Percentiles rank a stretch among this genome's conserved stretches.
Conservation (phyloP, 768 basidiomycete genomes). For the Mycena alexandri region DNA sequence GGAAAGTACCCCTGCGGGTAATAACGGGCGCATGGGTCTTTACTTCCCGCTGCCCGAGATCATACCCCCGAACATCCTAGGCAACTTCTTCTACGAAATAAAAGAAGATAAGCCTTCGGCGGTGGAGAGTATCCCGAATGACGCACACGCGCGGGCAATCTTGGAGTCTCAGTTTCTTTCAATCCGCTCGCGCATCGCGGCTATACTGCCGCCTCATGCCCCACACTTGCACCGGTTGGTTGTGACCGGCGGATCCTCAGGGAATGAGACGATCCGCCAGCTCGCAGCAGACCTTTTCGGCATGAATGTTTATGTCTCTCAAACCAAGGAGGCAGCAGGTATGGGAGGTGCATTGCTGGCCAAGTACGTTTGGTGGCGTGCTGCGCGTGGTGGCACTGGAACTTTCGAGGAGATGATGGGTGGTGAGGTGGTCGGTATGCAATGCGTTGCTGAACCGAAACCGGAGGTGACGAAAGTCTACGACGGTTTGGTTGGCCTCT, state of each 20-base stretch:
- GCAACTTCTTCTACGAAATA: constrained; percentile 70
- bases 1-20: constrained; percentile 65
- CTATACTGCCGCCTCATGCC: constrained; percentile 72
- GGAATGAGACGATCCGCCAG: constrained; percentile 79
- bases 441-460: constrained; percentile 72
- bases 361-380: constrained; percentile 78
- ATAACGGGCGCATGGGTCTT: constrained; percentile 73
- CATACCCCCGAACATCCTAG: constrained; percentile 82
- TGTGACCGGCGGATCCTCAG: constrained; percentile 83
- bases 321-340: constrained; percentile 77
- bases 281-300: constrained; percentile 84
- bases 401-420: constrained; percentile 76
- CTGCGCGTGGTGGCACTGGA: constrained; percentile 54
- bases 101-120: constrained; percentile 42
- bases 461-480: constrained; percentile 62
- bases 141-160: constrained; percentile 78
- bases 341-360: constrained; percentile 81
- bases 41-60: constrained; percentile 92
- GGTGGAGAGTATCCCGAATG: constrained; percentile 55
- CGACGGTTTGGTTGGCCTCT: constrained; percentile 63
- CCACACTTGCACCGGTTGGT: constrained; percentile 74
- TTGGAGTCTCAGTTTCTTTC: constrained; percentile 89
- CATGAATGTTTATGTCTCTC: constrained; percentile 78
- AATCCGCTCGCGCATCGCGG: constrained; percentile 77
- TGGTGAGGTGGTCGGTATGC: constrained; percentile 64